Percentiles rank a stretch among this genome's conserved stretches.
These are phyloP conservation scores for Quercus phellos DNA, from an alignment of 331 rosid species.

Conservation along the genomic window DNA sequence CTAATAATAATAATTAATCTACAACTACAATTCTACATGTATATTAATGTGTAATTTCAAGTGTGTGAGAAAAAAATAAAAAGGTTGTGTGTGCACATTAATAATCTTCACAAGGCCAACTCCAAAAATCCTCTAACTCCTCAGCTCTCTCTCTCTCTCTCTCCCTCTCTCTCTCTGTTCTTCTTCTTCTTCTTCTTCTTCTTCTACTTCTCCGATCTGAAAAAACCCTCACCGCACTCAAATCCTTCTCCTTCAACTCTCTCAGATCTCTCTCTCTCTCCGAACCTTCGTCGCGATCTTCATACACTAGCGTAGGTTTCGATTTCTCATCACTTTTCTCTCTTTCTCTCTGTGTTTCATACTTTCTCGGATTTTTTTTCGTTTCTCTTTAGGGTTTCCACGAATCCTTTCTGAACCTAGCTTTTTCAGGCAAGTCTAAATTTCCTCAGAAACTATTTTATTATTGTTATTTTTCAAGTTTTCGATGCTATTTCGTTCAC, in stretches of 20 bases:
- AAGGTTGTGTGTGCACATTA: background rate
- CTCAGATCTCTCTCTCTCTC: slow-evolving; percentile 27
- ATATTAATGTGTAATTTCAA: too few species aligned
- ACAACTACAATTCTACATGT: too few species aligned
- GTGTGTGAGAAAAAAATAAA: background rate
- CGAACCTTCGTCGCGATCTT: slow-evolving; percentile 17
- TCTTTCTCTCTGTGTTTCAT: background rate
- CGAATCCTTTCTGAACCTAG: slow-evolving; percentile 12
- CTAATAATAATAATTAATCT: too few species aligned
- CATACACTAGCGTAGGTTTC: background rate
- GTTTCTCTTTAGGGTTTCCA: slow-evolving; percentile 50
- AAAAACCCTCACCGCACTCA: slow-evolving; percentile 13
- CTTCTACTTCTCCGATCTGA: slow-evolving; percentile 33
- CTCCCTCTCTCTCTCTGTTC: slow-evolving; percentile 8
- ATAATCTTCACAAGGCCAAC: background rate
- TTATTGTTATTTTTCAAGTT: background rate
- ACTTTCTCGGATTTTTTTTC: background rate
- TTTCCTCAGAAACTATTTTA: background rate
- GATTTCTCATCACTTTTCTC: slow-evolving; percentile 14
- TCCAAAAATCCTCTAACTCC: background rate
- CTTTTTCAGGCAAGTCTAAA: slow-evolving; percentile 31
- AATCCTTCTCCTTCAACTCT: slow-evolving; percentile 18
- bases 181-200: slow-evolving; percentile 4
- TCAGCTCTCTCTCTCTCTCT: background rate
- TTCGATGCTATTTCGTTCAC: slow-evolving; percentile 15